These are phyloP conservation scores for Helotiales sp. DNA, from an alignment of 2,329 filamentous ascomycete genomes.

Conservation along the genomic window DNA sequence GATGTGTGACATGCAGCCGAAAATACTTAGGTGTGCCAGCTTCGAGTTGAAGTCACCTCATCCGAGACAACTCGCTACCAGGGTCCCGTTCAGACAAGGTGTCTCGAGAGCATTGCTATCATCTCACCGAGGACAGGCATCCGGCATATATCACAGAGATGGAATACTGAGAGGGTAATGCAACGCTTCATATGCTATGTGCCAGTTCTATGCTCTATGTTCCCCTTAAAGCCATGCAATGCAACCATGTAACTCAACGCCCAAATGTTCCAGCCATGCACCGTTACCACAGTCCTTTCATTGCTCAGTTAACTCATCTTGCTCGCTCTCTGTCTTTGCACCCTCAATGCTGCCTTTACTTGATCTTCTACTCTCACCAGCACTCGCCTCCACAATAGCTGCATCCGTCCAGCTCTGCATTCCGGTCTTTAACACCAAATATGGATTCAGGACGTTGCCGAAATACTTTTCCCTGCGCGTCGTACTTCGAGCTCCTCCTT, in stretches of 20 bases:
- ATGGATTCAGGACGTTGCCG: slow-evolving; percentile 56
- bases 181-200: not conserved
- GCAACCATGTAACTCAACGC: not conserved
- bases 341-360: slow-evolving; percentile 8
- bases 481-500: slow-evolving; percentile 67
- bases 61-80: too few relatives aligned
- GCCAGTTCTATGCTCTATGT: not conserved
- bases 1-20: too few relatives aligned
- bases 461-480: slow-evolving; percentile 76
- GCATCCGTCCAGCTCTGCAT: slow-evolving; percentile 30
- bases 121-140: too few relatives aligned
- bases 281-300: not conserved
- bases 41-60: too few relatives aligned
- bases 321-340: not conserved
- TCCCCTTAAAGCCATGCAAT: not conserved
- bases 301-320: not conserved
- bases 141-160: too few relatives aligned
- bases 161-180: too few relatives aligned
- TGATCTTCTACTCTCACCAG: slow-evolving; percentile 5
- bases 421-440: slow-evolving; percentile 66
- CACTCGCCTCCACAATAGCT: not conserved
- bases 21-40: too few relatives aligned
- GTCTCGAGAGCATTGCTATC: too few relatives aligned
- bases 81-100: too few relatives aligned
- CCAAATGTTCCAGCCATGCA: not conserved